A percentile compares a stretch with the other conserved stretches of the same genome.
Conservation (phyloP, 1,139 yeast species). For the Hansenula anomala region DNA sequence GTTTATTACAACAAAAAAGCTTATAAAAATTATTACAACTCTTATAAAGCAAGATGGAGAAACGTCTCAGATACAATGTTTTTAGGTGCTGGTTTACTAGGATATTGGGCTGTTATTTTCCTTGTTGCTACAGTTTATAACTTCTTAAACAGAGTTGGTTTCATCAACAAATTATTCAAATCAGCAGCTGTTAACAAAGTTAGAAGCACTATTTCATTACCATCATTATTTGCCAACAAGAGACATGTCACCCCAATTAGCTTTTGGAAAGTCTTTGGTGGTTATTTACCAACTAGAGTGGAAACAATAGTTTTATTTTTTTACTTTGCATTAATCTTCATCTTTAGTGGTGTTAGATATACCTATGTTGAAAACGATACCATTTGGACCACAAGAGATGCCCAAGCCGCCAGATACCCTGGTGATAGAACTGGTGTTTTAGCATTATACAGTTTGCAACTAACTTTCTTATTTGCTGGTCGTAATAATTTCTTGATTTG, state of each 20-base stretch:
- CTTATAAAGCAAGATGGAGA: constrained; percentile 29
- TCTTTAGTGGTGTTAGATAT: constrained; percentile 35
- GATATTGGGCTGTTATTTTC: constrained; percentile 45
- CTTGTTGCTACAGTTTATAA: constrained; percentile 37
- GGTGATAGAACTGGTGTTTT: constrained; percentile 60
- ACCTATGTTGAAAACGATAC: constrained; percentile 35
- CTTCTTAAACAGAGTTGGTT: constrained; percentile 30
- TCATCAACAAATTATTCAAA: constrained; percentile 30
- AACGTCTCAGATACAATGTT: constrained; percentile 38
- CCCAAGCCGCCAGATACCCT: constrained; percentile 52
- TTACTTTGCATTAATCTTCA: constrained; percentile 37
- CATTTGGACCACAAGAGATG: constrained; percentile 32
- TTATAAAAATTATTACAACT: constrained; percentile 32
- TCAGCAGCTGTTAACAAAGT: constrained; percentile 32
- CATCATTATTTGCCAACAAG: constrained; percentile 34
- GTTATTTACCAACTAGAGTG: constrained; percentile 49
- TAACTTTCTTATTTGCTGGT: constrained; percentile 54
- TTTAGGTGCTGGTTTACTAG: constrained; percentile 44
- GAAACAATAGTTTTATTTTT: constrained; percentile 44
- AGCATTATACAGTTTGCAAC: constrained; percentile 41
- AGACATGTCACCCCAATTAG: constrained; percentile 20
- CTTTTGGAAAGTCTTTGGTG: constrained; percentile 11
- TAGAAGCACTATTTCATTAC: constrained; percentile 44
- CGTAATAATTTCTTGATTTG: constrained; percentile 63
- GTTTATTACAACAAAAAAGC: constrained; percentile 21